Base-by-base conservation (phyloP, 208 protist species). In the Phytomonas sp. region DNA sequence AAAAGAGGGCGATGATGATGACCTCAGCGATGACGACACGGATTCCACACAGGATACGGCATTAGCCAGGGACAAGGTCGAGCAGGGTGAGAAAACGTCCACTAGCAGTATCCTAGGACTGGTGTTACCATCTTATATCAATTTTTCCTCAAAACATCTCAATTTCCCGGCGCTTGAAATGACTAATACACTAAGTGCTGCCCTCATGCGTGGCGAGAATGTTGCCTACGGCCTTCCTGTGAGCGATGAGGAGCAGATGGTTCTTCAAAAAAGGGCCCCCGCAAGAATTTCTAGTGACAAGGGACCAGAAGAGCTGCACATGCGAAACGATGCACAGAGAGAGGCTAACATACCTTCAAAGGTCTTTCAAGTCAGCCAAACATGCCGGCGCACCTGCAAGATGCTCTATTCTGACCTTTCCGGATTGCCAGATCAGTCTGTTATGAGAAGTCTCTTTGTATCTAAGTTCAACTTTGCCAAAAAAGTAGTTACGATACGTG, bases 301-400 rank as follows among this genome's bases (percentile, higher is more conserved):
- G 15, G 88, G 82, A 0, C 79, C 85, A 11, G 86, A 92, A 61
- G 76, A 72, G 23, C 64, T 88, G 2, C 75, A 81, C 23, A 62
- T 91, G 17, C 76, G 82, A 30, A 92, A 96, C 75, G 87, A 96
- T 80, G 87, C 87, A 28, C 90, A 96, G 74, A 68, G 75, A n/a
- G 85, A 93, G 69, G 87, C 86, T 20, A 96, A 93, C 11, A 88
- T 90, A 23, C 91, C 91, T 0, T 91, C 87, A 1, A 93, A 96
- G 66, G 82, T 91, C 23, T 74, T 75, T 4, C 46, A 59, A 15
- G 67, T 85, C 0, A 76, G 15, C 4, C 36, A 71, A 33, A 62
- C 66, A 26, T 63, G 80, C 28, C 60, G 64, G 28, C 79, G 84
- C 51, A 75, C 73, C 37, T 88, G 81, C 72, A 80, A 82, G 36